These are phyloP conservation scores for Oenanthe javanica DNA, from an alignment of 140 eudicot genomes.

Conservation along the genomic window DNA sequence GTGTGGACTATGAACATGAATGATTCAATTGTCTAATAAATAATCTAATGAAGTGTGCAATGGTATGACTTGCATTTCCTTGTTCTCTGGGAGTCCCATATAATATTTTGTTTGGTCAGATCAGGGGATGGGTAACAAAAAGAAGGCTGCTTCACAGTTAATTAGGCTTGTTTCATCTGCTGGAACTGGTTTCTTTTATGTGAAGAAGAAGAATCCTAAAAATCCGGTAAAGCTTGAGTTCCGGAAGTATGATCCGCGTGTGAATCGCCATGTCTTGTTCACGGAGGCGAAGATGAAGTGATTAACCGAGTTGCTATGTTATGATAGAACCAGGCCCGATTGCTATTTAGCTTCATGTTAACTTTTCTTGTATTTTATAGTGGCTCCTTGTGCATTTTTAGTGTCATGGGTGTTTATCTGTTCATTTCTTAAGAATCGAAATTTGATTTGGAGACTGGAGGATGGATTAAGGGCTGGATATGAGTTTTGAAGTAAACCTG, in stretches of 20 bases:
- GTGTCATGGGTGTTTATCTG: too few relatives aligned
- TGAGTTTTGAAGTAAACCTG: too few relatives aligned
- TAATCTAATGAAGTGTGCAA: not conserved
- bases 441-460: too few relatives aligned
- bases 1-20: not conserved
- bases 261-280: slow-evolving; percentile 77
- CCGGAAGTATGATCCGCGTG: slow-evolving; percentile 89
- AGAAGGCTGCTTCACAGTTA: slow-evolving; percentile 65
- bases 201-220: slow-evolving; percentile 63
- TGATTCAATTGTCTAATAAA: not conserved
- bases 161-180: slow-evolving; percentile 82
- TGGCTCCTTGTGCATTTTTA: too few relatives aligned
- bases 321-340: not conserved
- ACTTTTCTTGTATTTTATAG: too few relatives aligned
- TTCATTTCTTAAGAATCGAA: too few relatives aligned
- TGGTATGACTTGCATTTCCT: not conserved
- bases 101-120: not conserved
- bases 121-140: slow-evolving; percentile 68
- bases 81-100: not conserved
- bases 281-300: slow-evolving; percentile 91
- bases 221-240: slow-evolving; percentile 73
- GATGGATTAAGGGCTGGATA: too few relatives aligned
- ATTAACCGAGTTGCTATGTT: not conserved
- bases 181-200: slow-evolving; percentile 94
- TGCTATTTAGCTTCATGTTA: too few relatives aligned